Evolutionary conservation across 345 rosid genomes (phyloP), one percentile per base, ranked within the genome.

Genomic region (Populus deltoides): DNA sequence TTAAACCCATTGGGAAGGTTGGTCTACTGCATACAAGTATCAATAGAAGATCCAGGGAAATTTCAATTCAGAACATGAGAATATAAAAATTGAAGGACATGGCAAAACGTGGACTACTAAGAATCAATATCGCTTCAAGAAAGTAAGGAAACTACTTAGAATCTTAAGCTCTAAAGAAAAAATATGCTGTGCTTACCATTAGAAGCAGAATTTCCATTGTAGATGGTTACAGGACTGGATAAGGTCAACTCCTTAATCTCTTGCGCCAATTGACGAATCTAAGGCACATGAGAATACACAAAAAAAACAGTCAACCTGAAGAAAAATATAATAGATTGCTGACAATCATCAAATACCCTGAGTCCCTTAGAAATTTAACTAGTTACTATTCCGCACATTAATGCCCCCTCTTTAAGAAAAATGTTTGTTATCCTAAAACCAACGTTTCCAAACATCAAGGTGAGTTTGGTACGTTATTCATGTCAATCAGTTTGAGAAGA

Each of bases 181-280:
- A 15, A 15, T 63, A 51, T 15, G 53, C 76, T 17, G 18, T 27
- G 62, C 87, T 62, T 83, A 90, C 91, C 90, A 49, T 77, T 88
- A 62, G 90, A 88, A 66, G 83, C 72, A 67, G 91, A 86, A 85
- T 80, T 81, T 53, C 94, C 90, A 71, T 93, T 95, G 75, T 81
- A 89, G 80, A 95, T 88, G 77, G 99, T 92, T 78, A 93, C 87
- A 2, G 93, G 96, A 83, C 80, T 81, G 79, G 93, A 84, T 78
- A 87, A 22, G 43, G 89, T 72, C 81, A 95, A 81, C 77, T 95
- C 96, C 86, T 92, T 95, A 78, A 95, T 93, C 91, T 95, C 99
- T 77, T 89, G 91, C 47, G 97, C 94, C 87, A 93, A 83, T 77
- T 90, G 90, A 17, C 88, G 89, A 82, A 95, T 92, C 98, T 95